Conservation (phyloP, 2,329 filamentous ascomycete genomes). For the Proliferodiscus dingleyae region DNA sequence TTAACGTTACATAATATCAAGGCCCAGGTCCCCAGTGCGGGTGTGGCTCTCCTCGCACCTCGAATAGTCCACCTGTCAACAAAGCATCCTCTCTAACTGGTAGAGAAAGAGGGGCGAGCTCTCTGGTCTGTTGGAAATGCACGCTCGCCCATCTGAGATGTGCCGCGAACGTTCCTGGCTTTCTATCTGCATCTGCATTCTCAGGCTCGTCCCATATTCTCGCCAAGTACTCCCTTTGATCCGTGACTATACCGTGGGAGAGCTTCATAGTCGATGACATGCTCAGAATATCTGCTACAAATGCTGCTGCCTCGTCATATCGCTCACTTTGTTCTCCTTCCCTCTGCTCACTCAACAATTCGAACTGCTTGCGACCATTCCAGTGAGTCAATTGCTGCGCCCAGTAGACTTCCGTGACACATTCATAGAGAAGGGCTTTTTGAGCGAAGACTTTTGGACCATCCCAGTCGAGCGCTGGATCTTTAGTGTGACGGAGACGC, state of each 20-base stretch:
- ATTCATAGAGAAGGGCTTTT: not conserved
- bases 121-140: not conserved
- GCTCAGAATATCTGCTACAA: not conserved
- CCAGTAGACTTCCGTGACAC: not conserved
- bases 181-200: constrained; percentile 5
- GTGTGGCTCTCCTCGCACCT: not conserved
- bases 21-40: not conserved
- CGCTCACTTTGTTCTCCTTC: not conserved
- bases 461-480: constrained; percentile 11
- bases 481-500: constrained; percentile 18
- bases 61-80: not conserved
- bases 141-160: constrained; percentile 4
- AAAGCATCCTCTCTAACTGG: not conserved
- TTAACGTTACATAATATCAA: not conserved
- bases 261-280: constrained; percentile 1
- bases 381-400: not conserved
- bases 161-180: not conserved
- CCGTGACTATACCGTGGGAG: not conserved
- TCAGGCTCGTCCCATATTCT: constrained; percentile 1
- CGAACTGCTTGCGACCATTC: not conserved
- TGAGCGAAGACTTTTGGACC: not conserved
- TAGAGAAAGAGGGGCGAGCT: not conserved
- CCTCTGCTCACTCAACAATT: not conserved
- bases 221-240: not conserved
- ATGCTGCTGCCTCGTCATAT: not conserved